Conservation (phyloP, 1,139 yeast genomes). For the Kodamaea derodonti region DNA sequence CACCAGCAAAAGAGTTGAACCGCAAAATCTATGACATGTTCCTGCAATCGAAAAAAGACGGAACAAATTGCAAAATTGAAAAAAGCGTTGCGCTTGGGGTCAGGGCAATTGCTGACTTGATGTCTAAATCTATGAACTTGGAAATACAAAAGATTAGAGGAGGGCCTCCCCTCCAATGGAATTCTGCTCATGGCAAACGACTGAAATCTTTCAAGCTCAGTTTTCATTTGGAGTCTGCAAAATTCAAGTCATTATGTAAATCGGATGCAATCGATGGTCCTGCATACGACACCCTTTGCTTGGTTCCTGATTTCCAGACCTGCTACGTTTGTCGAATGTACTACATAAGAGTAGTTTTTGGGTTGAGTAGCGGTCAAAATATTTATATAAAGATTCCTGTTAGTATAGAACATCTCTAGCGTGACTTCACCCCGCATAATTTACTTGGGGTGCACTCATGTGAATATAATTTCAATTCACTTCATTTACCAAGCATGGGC, state of each 20-base stretch:
- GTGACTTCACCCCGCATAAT: no score
- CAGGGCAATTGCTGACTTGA: constrained; percentile 24
- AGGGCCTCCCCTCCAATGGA: neutral
- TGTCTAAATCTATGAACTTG: constrained; percentile 25
- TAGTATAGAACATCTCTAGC: no score
- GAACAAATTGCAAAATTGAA: constrained; percentile 19
- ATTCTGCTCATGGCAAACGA: neutral
- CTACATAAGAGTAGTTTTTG: constrained; percentile 16
- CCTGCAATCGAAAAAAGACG: constrained; percentile 1
- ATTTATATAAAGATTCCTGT: constrained; percentile 18
- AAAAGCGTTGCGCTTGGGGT: constrained; percentile 29
- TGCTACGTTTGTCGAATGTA: constrained; percentile 22
- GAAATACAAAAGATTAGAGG: neutral
- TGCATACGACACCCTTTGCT: constrained; percentile 14
- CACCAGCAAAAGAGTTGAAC: constrained; percentile 16
- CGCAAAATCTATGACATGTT: neutral
- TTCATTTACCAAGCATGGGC: no score
- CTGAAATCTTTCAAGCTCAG: neutral
- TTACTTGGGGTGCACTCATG: no score
- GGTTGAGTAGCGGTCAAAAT: constrained; percentile 17
- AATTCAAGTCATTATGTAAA: neutral
- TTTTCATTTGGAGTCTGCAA: neutral
- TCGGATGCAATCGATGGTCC: neutral
- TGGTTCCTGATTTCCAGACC: constrained; percentile 24
- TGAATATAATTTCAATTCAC: no score